A percentile compares a stretch with the other conserved stretches of the same genome.
These are phyloP conservation scores for Pseudogymnoascus sp. DNA, from an alignment of 2,329 filamentous ascomycete genomes.

Conservation along the genomic window DNA sequence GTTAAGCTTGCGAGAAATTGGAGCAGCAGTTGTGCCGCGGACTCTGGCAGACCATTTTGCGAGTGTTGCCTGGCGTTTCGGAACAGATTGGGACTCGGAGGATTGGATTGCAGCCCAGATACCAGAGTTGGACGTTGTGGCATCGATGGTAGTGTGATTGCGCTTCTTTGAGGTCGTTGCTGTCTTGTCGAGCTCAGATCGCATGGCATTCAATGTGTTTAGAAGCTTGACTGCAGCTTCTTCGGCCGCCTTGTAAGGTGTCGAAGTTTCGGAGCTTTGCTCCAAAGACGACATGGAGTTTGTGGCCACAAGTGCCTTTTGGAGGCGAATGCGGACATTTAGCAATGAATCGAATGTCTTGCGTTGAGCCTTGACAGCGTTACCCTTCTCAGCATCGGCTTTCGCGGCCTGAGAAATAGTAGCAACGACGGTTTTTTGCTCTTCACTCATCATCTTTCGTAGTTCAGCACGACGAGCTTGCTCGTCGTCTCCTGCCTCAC, in stretches of 20 bases:
- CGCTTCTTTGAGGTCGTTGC: conserved; percentile 48
- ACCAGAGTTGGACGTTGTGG: conserved; percentile 49
- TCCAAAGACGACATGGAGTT: conserved; percentile 58
- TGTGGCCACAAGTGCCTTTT: conserved; percentile 76
- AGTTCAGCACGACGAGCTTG: conserved; percentile 45
- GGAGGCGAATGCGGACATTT: conserved; percentile 83
- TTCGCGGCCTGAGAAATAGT: conserved; percentile 55
- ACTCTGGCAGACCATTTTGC: conserved; percentile 89
- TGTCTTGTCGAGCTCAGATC: conserved; percentile 47
- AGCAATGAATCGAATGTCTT: conserved; percentile 80
- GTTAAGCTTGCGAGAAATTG: conserved; percentile 48
- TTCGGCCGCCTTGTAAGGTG: conserved; percentile 68
- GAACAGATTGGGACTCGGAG: conserved; percentile 50
- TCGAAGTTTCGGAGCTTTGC: conserved; percentile 30
- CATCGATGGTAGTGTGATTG: conserved; percentile 41
- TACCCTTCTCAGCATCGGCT: conserved; percentile 74
- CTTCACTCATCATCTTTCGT: conserved; percentile 57
- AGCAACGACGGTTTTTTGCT: conserved; percentile 56
- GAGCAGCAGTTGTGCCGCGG: conserved; percentile 47
- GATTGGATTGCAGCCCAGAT: conserved; percentile 66
- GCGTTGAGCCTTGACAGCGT: conserved; percentile 77
- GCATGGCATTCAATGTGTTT: conserved; percentile 67
- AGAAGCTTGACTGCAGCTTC: conserved; percentile 77
- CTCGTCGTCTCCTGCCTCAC: conserved; percentile 25
- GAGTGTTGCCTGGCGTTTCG: conserved; percentile 61